These are phyloP conservation scores for Trichophyton mentagrophytes DNA, from an alignment of 2,329 filamentous ascomycete genomes.

Conservation along the genomic window DNA sequence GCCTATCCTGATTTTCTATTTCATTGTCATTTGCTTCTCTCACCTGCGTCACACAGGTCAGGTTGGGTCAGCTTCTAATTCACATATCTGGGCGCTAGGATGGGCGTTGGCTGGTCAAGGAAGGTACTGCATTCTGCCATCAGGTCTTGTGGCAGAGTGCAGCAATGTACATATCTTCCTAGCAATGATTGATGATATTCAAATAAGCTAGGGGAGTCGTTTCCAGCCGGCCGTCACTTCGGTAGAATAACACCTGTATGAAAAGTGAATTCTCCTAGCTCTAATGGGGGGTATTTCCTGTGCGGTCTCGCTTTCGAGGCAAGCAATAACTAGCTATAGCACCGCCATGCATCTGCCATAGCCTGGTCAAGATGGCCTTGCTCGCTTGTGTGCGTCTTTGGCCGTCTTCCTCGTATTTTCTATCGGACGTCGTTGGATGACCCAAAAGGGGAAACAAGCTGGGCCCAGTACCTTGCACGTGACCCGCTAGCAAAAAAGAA, in stretches of 20 bases:
- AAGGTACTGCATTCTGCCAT: background rate
- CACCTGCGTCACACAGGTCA: background rate
- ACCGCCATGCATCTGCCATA: background rate
- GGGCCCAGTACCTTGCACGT: background rate
- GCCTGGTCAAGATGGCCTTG: background rate
- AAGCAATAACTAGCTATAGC: too few relatives aligned
- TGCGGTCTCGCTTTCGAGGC: background rate
- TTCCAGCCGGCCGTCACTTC: background rate
- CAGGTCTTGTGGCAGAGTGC: background rate
- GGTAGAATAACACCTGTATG: too few relatives aligned
- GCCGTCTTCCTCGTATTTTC: background rate
- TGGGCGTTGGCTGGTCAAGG: conserved; percentile 1
- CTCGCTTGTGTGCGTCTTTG: too few relatives aligned
- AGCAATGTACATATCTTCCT: background rate
- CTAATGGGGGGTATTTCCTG: background rate
- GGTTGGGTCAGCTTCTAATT: background rate
- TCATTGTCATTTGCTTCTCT: background rate
- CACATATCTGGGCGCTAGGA: background rate
- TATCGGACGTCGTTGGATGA: background rate
- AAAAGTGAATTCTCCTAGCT: background rate
- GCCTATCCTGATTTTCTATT: background rate
- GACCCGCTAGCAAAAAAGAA: background rate
- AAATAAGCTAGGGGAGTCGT: background rate
- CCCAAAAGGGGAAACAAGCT: background rate
- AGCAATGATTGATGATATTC: background rate